Percentiles rank a stretch among this genome's conserved stretches.
These are phyloP conservation scores for Durusdinium trenchii DNA, from an alignment of 73 alveolate genomes.

Conservation along the genomic window DNA sequence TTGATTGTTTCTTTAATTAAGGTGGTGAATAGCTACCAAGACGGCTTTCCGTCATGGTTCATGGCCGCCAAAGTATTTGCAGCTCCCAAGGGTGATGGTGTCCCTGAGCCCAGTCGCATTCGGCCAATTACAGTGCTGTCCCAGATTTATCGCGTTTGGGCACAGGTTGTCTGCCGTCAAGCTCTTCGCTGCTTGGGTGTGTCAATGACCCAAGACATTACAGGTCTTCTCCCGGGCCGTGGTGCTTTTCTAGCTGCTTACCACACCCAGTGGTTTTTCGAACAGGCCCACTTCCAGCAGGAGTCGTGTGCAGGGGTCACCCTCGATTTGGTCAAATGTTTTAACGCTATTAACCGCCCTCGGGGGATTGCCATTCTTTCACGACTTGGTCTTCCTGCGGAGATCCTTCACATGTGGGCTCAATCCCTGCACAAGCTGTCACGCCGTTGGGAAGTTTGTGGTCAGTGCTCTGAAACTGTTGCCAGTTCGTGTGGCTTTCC, in stretches of 20 bases:
- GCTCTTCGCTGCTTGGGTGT: neutral
- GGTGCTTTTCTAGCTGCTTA: neutral
- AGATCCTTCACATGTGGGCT: no score
- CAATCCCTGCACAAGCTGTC: no score
- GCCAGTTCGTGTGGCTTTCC: no score
- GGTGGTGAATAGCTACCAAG: neutral
- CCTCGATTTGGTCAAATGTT: no score
- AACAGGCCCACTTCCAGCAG: neutral
- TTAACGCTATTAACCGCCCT: no score
- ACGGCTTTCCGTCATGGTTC: neutral
- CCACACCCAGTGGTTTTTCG: neutral
- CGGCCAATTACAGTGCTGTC: neutral
- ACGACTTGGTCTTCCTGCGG: no score
- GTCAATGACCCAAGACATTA: neutral
- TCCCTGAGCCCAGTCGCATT: neutral
- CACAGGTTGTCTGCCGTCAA: neutral
- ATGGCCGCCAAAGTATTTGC: neutral
- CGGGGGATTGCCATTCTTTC: no score
- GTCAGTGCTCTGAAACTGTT: no score
- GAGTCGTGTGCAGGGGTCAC: neutral
- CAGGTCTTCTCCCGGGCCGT: neutral
- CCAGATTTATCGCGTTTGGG: neutral
- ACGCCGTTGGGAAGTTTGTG: no score
- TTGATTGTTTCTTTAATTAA: neutral
- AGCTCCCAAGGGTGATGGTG: neutral